Conservation (phyloP, 2,329 filamentous ascomycete species). For the Cercospora sp. region DNA sequence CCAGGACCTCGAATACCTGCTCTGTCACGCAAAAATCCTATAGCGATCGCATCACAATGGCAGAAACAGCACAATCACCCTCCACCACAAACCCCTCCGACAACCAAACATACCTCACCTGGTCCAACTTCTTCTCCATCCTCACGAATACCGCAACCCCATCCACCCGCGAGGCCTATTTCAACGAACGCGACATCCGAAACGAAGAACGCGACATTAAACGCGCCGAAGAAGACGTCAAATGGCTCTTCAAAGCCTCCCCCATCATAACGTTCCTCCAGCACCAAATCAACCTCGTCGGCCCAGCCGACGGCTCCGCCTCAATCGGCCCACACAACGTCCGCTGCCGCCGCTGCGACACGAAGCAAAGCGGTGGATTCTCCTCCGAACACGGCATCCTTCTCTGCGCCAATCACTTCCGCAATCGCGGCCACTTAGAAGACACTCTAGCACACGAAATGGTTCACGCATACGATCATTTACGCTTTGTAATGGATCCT, state of each 20-base stretch:
- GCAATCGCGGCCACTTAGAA: conserved; percentile 77
- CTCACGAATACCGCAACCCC: conserved; percentile 70
- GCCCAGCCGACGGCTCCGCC: conserved; percentile 53
- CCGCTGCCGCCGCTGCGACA: conserved; percentile 75
- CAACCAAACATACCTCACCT: conserved; percentile 53
- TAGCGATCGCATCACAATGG: conserved; percentile 12
- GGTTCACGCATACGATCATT: conserved; percentile 93
- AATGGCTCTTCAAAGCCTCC: conserved; percentile 81
- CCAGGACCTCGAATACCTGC: not conserved
- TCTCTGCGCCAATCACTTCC: conserved; percentile 88
- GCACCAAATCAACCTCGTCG: conserved; percentile 75
- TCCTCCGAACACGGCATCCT: conserved; percentile 82
- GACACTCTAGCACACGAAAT: conserved; percentile 96
- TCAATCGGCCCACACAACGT: conserved; percentile 73
- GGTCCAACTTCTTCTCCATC: conserved; percentile 84
- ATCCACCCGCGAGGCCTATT: conserved; percentile 72
- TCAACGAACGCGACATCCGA: conserved; percentile 70
- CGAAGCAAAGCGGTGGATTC: conserved; percentile 77
- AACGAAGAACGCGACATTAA: conserved; percentile 78
- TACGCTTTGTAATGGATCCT: conserved; percentile 88
- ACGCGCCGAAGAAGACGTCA: conserved; percentile 76
- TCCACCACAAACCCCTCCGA: conserved; percentile 16
- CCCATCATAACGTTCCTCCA: conserved; percentile 85
- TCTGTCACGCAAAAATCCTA: not conserved
- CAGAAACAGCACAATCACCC: conserved; percentile 12